Conservation (phyloP, 768 basidiomycete species). For the Boletus patriciae region DNA sequence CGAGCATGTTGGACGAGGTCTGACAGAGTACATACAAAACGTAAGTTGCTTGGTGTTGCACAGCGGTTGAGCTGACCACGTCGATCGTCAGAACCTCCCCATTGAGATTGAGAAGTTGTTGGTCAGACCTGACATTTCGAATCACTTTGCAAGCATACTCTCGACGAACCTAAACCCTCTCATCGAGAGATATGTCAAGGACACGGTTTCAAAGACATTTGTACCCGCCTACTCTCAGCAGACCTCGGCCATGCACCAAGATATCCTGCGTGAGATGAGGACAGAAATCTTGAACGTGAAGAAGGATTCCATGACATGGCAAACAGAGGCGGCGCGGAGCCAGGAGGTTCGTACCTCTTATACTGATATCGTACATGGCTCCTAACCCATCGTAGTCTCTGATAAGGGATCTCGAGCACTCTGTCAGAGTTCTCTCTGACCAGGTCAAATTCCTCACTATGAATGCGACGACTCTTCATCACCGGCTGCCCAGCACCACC, state of each 20-base stretch:
- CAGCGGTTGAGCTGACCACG: slow-evolving; percentile 2
- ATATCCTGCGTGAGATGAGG: slow-evolving; percentile 71
- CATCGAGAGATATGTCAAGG: slow-evolving; percentile 81
- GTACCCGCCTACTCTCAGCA: slow-evolving; percentile 76
- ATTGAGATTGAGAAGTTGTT: slow-evolving; percentile 78
- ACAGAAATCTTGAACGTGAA: slow-evolving; percentile 75
- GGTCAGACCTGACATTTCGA: slow-evolving; percentile 71
- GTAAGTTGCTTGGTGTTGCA: slow-evolving; percentile 37
- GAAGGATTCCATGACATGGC: slow-evolving; percentile 79
- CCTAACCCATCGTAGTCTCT: slow-evolving; percentile 47
- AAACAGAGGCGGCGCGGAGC: slow-evolving; percentile 70
- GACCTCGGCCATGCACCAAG: slow-evolving; percentile 76
- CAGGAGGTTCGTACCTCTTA: slow-evolving; percentile 64
- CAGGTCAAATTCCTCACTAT: slow-evolving; percentile 79
- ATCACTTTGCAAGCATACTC: slow-evolving; percentile 73
- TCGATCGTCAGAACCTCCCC: slow-evolving; percentile 59
- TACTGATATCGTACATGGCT: neutral
- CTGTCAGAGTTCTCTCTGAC: slow-evolving; percentile 70
- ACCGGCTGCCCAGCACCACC: slow-evolving; percentile 37
- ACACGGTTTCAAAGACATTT: slow-evolving; percentile 68
- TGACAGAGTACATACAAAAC: slow-evolving; percentile 72
- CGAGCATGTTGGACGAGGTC: slow-evolving; percentile 71
- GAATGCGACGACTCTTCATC: slow-evolving; percentile 44
- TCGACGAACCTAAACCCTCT: slow-evolving; percentile 70
- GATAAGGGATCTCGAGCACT: slow-evolving; percentile 80